These are phyloP conservation scores for Dictyostelium capitatum DNA, from an alignment of 78 protist genomes.

Conservation along the genomic window DNA sequence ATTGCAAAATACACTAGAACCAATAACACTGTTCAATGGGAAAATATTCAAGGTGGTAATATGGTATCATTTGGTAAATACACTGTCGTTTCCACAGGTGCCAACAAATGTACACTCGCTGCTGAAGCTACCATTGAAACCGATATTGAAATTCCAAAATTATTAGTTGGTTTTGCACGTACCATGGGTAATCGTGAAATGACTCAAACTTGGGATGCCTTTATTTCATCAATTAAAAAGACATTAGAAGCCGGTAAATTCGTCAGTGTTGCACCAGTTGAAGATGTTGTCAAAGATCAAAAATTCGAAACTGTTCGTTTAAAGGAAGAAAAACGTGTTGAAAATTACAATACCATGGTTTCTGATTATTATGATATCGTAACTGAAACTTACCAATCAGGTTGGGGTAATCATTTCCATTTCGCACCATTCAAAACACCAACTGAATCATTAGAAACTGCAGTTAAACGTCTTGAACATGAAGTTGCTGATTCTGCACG, in stretches of 20 bases:
- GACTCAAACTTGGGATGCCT: slow-evolving; percentile 75
- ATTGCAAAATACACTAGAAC: slow-evolving; percentile 39
- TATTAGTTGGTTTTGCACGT: slow-evolving; percentile 67
- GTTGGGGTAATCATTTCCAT: slow-evolving; percentile 82
- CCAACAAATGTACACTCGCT: slow-evolving; percentile 10
- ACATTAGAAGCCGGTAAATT: slow-evolving; percentile 57
- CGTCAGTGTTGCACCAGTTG: slow-evolving; percentile 59
- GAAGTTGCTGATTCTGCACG: slow-evolving; percentile 69
- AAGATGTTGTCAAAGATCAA: slow-evolving; percentile 69
- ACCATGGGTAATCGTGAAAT: slow-evolving; percentile 80
- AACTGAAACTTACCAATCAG: slow-evolving; percentile 74
- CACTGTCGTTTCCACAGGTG: not conserved
- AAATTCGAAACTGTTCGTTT: slow-evolving; percentile 65
- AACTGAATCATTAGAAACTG: slow-evolving; percentile 63
- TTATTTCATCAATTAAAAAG: slow-evolving; percentile 34
- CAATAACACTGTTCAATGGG: slow-evolving; percentile 43
- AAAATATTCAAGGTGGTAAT: slow-evolving; percentile 60
- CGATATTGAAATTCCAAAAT: slow-evolving; percentile 77
- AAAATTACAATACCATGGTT: slow-evolving; percentile 77
- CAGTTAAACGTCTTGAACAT: slow-evolving; percentile 73
- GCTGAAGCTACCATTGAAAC: slow-evolving; percentile 69
- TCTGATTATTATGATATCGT: slow-evolving; percentile 71
- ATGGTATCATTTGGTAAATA: slow-evolving; percentile 47
- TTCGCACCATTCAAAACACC: slow-evolving; percentile 78
- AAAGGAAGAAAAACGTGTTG: slow-evolving; percentile 29